These are phyloP conservation scores for Apiospora marii DNA, from an alignment of 2,329 filamentous ascomycete species.

Conservation along the genomic window DNA sequence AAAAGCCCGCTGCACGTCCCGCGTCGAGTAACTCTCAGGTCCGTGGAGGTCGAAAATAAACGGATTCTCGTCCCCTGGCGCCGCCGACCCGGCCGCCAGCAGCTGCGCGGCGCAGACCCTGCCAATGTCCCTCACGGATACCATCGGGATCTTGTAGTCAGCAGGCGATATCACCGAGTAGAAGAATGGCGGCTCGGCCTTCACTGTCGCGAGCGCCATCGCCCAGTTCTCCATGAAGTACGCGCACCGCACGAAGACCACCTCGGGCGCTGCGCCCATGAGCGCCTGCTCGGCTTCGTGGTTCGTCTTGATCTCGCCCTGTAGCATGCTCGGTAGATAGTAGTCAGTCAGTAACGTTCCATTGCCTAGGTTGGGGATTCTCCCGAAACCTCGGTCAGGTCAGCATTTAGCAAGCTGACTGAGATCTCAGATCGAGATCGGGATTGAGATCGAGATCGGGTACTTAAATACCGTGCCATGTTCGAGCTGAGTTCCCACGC, in stretches of 20 bases:
- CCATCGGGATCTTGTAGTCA: conserved; percentile 44
- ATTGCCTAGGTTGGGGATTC: too few relatives aligned
- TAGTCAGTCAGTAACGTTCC: too few relatives aligned
- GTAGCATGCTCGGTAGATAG: neutral
- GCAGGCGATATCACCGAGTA: conserved; percentile 45
- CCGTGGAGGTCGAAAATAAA: neutral
- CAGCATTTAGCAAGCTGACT: too few relatives aligned
- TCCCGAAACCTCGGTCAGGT: too few relatives aligned
- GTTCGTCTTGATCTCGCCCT: conserved; percentile 49
- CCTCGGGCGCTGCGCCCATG: conserved; percentile 31
- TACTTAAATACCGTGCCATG: neutral
- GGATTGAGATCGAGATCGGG: neutral
- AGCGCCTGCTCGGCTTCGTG: conserved; percentile 41
- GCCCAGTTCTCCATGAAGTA: conserved; percentile 53
- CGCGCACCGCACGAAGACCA: conserved; percentile 43
- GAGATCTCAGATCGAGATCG: too few relatives aligned
- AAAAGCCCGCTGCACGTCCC: neutral
- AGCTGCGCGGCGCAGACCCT: neutral
- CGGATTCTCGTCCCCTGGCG: neutral
- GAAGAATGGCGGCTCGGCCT: conserved; percentile 40
- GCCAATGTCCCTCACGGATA: conserved; percentile 25
- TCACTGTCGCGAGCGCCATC: conserved; percentile 37
- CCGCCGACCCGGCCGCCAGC: neutral
- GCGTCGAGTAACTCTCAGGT: neutral
- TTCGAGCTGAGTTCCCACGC: neutral